A percentile compares a stretch with the other conserved stretches of the same genome.
phyloP scores from a whole-genome alignment of 148 eudicot genomes.

The Polygonum aviculare region DNA sequence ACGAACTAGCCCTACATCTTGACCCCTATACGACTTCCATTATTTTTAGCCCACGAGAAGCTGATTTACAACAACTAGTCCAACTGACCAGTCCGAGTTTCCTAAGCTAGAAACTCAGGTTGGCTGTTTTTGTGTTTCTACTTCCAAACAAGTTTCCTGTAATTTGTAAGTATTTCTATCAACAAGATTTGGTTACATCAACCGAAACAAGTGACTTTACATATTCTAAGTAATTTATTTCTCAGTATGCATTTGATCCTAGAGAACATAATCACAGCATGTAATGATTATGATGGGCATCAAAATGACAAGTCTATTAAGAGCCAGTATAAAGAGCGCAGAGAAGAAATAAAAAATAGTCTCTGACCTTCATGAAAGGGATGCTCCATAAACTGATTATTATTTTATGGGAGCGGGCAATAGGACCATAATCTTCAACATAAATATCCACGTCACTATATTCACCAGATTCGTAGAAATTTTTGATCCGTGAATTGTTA shows the following conservation, averaged over 20 bases:
- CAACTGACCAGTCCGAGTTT: background rate
- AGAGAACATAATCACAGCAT: background rate
- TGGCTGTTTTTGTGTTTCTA: background rate
- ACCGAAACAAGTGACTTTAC: background rate
- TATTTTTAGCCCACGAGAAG: background rate
- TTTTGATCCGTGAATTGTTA: conserved; percentile 32
- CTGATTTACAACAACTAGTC: background rate
- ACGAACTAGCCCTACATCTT: background rate
- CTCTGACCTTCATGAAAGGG: conserved; percentile 76
- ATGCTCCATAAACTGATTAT: conserved; percentile 77
- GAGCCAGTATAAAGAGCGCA: background rate
- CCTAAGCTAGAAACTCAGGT: background rate
- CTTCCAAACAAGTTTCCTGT: background rate
- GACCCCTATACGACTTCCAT: background rate
- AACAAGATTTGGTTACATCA: background rate
- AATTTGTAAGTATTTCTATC: background rate
- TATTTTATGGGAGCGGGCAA: conserved; percentile 56
- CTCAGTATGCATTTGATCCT: background rate
- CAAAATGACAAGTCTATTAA: background rate
- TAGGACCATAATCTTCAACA: conserved; percentile 49
- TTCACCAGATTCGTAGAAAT: conserved; percentile 32
- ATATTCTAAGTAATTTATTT: background rate
- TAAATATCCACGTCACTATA: conserved; percentile 63
- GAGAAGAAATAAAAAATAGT: conserved; percentile 6
- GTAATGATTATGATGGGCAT: background rate